A percentile compares a stretch with the other conserved stretches of the same genome.
These are phyloP conservation scores for Fraxinus pennsylvanica DNA, from an alignment of 257 asterid species.

Conservation along the genomic window DNA sequence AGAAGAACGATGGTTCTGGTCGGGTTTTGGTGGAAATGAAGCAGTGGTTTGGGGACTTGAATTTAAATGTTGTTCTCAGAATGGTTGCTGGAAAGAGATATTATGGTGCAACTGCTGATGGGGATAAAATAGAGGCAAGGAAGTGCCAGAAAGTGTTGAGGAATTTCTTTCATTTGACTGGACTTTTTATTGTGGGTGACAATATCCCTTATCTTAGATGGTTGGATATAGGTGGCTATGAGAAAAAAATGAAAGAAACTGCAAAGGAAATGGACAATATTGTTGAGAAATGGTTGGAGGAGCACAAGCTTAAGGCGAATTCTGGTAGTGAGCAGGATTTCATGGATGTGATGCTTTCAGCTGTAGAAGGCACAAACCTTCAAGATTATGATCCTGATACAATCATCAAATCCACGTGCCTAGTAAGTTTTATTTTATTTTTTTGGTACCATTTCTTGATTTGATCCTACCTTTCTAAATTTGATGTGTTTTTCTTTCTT, in stretches of 20 bases:
- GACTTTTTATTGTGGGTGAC: conserved; percentile 12
- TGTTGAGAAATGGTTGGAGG: conserved; percentile 23
- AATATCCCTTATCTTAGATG: conserved; percentile 16
- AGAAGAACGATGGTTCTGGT: neutral
- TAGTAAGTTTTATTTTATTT: neutral
- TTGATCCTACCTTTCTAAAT: neutral
- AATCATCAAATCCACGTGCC: conserved; percentile 19
- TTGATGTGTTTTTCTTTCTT: no score
- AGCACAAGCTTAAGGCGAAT: neutral
- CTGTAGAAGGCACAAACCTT: neutral
- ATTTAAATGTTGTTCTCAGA: conserved; percentile 22
- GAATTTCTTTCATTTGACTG: conserved; percentile 16
- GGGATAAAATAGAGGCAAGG: conserved; percentile 16
- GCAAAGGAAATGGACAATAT: conserved; percentile 18
- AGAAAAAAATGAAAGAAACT: conserved; percentile 19
- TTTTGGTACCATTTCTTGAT: neutral
- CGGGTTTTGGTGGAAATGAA: conserved; percentile 7
- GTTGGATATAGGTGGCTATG: conserved; percentile 25
- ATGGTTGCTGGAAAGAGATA: conserved; percentile 28
- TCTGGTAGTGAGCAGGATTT: conserved; percentile 14
- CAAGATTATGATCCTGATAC: conserved; percentile 12
- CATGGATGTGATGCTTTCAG: conserved; percentile 24
- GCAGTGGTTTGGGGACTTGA: conserved; percentile 24
- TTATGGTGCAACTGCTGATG: neutral
- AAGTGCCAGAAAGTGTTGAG: conserved; percentile 16